Evolutionary conservation across 257 asterid genomes (phyloP).

Genomic region (Verbascum thapsus): DNA sequence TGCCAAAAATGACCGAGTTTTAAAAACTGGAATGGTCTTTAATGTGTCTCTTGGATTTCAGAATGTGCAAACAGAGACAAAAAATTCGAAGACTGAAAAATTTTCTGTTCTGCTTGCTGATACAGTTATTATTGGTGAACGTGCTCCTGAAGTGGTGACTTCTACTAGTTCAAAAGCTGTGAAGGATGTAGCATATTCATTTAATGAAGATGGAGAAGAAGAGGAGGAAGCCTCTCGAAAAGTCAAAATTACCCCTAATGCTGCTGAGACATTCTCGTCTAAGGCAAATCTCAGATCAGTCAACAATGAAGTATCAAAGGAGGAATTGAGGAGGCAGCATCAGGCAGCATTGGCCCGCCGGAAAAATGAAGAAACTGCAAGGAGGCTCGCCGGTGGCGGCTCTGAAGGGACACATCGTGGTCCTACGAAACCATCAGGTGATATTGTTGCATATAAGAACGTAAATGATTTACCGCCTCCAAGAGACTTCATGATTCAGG

Average conservation of each 20-base stretch:
- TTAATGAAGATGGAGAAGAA: conserved; percentile 49
- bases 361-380: conserved; percentile 66
- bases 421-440: conserved; percentile 39
- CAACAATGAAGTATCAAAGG: conserved; percentile 58
- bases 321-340: conserved; percentile 59
- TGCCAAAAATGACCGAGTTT: conserved; percentile 47
- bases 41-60: conserved; percentile 64
- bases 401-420: conserved; percentile 36
- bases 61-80: conserved; percentile 44
- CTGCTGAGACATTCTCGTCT: conserved; percentile 30
- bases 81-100: conserved; percentile 43
- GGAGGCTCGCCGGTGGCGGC: conserved; percentile 58
- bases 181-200: conserved; percentile 49
- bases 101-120: conserved; percentile 59
- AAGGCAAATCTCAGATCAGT: conserved; percentile 64
- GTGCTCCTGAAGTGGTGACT: conserved; percentile 38
- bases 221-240: conserved; percentile 40
- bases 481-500: conserved; percentile 59
- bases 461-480: conserved; percentile 62
- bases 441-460: conserved; percentile 52
- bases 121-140: conserved; percentile 42
- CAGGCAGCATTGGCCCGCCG: conserved; percentile 66
- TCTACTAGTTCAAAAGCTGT: conserved; percentile 40
- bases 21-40: conserved; percentile 62
- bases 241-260: conserved; percentile 30